phyloP scores from a whole-genome alignment of 139 green algal species.

The Chlamydomonas incerta region DNA sequence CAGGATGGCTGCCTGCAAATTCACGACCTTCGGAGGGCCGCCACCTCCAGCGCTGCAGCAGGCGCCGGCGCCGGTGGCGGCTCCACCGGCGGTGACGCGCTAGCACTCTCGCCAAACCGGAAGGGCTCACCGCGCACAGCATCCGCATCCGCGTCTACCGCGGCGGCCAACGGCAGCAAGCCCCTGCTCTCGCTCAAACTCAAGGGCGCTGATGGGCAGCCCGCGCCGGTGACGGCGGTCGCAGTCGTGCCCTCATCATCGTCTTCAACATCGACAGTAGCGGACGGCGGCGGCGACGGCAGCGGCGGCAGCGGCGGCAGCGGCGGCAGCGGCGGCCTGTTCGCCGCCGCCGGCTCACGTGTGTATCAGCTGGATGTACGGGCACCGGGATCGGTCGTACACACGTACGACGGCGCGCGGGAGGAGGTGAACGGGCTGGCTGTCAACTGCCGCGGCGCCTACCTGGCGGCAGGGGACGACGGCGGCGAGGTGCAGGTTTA shows the following conservation, averaged over 20 bases:
- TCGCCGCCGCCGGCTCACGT: not conserved
- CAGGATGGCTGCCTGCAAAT: slow-evolving; percentile 30
- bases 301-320: not conserved
- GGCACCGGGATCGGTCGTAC: slow-evolving; percentile 14
- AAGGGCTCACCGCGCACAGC: no score
- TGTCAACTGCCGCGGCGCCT: slow-evolving; percentile 48
- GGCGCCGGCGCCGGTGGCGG: not conserved
- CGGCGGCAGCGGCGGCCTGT: not conserved
- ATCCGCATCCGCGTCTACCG: not conserved
- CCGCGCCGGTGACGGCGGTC: not conserved
- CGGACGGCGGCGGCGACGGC: no score
- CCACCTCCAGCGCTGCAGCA: not conserved
- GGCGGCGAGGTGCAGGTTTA: slow-evolving; percentile 65
- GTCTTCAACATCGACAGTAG: no score
- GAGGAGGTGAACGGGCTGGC: slow-evolving; percentile 70
- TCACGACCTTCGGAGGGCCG: slow-evolving; percentile 18
- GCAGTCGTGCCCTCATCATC: no score
- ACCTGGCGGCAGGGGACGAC: slow-evolving; percentile 70
- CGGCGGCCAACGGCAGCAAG: not conserved
- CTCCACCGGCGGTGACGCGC: no score
- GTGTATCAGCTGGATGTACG: slow-evolving; percentile 26
- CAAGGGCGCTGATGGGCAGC: not conserved
- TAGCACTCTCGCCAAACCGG: no score
- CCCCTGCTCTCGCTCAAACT: not conserved
- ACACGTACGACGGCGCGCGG: slow-evolving; percentile 31